Evolutionary conservation across 1,139 yeast species (phyloP), one percentile per base, ranked within the genome.

Genomic region (Kodamaea sp.): DNA sequence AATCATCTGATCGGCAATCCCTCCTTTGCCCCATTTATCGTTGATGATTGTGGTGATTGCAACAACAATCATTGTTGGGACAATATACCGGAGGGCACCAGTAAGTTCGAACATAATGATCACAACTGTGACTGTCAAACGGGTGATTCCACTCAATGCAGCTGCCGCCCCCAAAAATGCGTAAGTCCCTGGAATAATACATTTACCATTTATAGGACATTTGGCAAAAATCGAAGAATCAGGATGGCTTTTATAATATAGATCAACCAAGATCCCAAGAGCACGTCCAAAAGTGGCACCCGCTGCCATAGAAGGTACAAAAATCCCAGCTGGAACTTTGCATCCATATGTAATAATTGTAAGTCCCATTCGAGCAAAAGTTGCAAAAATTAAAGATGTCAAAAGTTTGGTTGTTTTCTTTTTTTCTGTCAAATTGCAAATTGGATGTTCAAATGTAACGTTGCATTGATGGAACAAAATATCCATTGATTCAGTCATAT

Each of bases 121-220:
- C 1, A 89, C 98, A 8, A 92, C 95, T 0, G 97, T 83, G 3
- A 92, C 85, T 0, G 97, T 89, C 47, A 94, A 67, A 50, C 92
- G 87, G 0, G 98, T 92, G 15, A 89, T 88, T 4, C 98, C 98
- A 57, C 95, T 83, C 35, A 94, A 70, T 0, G 96, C 89, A 2
- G 97, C 94, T 1, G 95, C 97, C 0, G 98, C 97, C 2, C 98
- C 99, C n/a, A 94, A 74, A 44, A 94, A 83, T 0, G 98, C 96
- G 60, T 90, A 92, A 0, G 95, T 88, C 0, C 97, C 97, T 0
- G 97, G 95, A 2, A 90, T 86, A 20, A 90, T 78, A 53, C 95
- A 87, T 27, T 63, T 67, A 7, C 50, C 58, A 12, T 49, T 55
- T 5, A 45, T 49, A 1, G 68, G 57, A 44, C 80, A 79, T 39